A percentile compares a stretch with the other conserved stretches of the same genome.
Evolutionary conservation across 176 grass and related monocot genomes (phyloP).

Genomic region (Raddia guianensis): DNA sequence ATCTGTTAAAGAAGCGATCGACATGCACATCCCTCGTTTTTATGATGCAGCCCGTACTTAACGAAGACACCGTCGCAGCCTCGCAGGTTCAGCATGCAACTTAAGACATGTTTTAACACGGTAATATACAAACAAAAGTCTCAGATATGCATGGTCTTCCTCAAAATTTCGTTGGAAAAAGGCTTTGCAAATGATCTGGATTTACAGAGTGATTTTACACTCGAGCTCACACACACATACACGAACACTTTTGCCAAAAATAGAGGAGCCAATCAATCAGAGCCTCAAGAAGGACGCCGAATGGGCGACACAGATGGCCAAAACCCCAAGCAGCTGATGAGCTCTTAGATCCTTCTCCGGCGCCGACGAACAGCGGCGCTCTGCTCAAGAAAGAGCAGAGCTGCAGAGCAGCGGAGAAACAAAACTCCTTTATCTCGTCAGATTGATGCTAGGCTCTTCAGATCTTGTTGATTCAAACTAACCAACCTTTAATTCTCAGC

Average conservation of each 20-base stretch:
- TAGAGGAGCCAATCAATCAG: neutral
- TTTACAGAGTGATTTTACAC: slow-evolving; percentile 21
- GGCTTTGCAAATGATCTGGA: neutral
- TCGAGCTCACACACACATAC: neutral
- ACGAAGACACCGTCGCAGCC: neutral
- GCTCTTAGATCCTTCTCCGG: neutral
- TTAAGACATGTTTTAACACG: neutral
- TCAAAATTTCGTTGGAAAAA: neutral
- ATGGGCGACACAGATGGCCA: slow-evolving; percentile 15
- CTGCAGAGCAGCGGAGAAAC: neutral
- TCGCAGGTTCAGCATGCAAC: neutral
- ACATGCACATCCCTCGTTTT: neutral
- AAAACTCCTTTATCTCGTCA: neutral
- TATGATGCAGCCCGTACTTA: neutral
- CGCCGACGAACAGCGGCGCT: neutral
- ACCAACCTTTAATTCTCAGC: no score
- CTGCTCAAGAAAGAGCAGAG: neutral
- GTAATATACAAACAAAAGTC: neutral
- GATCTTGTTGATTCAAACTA: neutral
- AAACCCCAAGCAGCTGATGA: neutral
- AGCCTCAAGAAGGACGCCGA: neutral
- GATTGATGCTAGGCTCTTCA: neutral
- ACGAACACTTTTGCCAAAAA: neutral
- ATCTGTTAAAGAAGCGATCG: neutral
- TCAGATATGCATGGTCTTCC: neutral